Evolutionary conservation across 768 basidiomycete genomes (phyloP), one percentile per base, ranked within the genome.

Genomic region (Boletus tylopilopsis): DNA sequence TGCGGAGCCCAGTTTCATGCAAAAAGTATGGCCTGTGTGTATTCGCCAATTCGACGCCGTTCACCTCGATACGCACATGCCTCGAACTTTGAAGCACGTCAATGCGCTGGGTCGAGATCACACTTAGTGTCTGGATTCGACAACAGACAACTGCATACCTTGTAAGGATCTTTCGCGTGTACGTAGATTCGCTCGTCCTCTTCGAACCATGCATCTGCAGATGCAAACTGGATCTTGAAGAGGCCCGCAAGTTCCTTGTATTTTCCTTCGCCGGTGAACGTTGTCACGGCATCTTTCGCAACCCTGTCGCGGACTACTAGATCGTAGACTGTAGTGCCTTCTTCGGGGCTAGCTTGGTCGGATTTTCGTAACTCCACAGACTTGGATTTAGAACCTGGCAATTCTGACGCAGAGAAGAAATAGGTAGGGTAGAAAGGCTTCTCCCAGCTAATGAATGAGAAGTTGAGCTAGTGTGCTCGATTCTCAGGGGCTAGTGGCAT

Each of bases 101-200:
- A 24, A 85, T 65, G 13, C 84, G 78, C 84, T 85, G 32, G 5
- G 32, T 12, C 5, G 15, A 24, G 21, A 24, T 37, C 16, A 25
- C 12, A 32, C 6, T 15, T 10, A 25, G 11, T 18, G 16, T 3
- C 19, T 3, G 33, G 15, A 18, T 7, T 34, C 15, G 13, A 13
- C 15, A 7, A n/a, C 6, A 10, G 29, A 30, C 10, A n/a, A 19
- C 2, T 23, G n/a, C 50, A 38, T 4, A 83, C 84, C 73, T 86
- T 85, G 66, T 83, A 86, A 1, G 83, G 82, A 60, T 86, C 83
- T 56, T 80, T 84, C 8, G 81, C 79, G 51, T 86, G 84, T 2
- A 73, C 68, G 49, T 72, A 79, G 27, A 85, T 74, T 47, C 78
- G 63, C 41, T 86, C 82, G 42, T 84, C 83, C 59, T 85, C 83